A percentile compares a stretch with the other conserved stretches of the same genome.
Conservation (phyloP, 495 filamentous ascomycete species). For the Penicillium bovifimosum region DNA sequence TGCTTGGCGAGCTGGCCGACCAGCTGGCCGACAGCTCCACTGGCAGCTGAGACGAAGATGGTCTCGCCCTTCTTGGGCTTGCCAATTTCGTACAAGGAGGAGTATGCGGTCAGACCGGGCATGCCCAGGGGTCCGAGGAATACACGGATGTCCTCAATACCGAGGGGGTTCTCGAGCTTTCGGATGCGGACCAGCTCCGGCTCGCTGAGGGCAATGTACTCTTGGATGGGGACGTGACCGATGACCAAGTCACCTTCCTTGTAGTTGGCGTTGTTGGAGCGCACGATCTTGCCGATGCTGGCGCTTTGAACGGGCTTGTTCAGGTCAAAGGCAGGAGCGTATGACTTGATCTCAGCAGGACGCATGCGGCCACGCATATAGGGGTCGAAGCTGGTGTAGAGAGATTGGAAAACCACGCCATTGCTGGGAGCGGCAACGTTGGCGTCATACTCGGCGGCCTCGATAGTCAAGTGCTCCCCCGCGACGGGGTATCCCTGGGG, state of each 20-base stretch:
- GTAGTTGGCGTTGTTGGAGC: constrained; percentile 57
- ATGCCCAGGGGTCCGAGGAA: constrained; percentile 76
- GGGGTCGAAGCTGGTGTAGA: constrained; percentile 81
- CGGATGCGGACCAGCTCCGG: constrained; percentile 27
- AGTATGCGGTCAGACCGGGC: constrained; percentile 82
- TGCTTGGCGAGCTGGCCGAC: constrained; percentile 84
- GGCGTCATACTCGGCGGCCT: constrained; percentile 61
- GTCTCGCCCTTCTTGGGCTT: constrained; percentile 84
- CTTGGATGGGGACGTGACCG: constrained; percentile 53
- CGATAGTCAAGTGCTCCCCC: constrained; percentile 69
- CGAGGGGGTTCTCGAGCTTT: constrained; percentile 41
- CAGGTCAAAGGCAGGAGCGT: constrained; percentile 53
- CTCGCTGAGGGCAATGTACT: constrained; percentile 46
- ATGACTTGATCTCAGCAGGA: constrained; percentile 50
- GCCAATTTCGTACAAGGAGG: constrained; percentile 74
- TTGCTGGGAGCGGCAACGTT: constrained; percentile 57
- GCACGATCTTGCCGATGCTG: constrained; percentile 58
- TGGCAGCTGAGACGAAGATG: constrained; percentile 77
- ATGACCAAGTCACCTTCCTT: constrained; percentile 62
- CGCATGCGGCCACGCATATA: constrained; percentile 75
- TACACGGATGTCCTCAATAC: constrained; percentile 41
- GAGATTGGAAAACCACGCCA: constrained; percentile 65
- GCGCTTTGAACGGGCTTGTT: constrained; percentile 53
- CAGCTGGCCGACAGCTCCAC: constrained; percentile 77
- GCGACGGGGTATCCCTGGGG: constrained; percentile 63